Evolutionary conservation across 495 filamentous ascomycete species (phyloP).

Genomic region (Niebla homalea): DNA sequence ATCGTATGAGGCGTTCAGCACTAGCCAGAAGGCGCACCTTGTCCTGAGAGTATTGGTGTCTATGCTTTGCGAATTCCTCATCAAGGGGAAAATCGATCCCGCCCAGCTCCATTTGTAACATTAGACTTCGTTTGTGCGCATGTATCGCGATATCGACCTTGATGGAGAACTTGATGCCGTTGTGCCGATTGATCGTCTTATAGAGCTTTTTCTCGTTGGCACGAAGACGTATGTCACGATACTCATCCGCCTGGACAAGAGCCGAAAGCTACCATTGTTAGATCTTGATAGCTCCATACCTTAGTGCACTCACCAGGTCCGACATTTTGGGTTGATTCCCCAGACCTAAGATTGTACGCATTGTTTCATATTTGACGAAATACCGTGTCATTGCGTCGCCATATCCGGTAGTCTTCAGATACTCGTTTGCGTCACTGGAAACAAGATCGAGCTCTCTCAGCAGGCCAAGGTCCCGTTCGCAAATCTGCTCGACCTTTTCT

Average conservation of each 20-base stretch:
- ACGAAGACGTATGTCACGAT: constrained; percentile 63
- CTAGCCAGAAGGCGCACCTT: constrained; percentile 59
- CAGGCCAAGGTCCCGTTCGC: constrained; percentile 60
- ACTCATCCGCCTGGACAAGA: constrained; percentile 62
- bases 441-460: constrained; percentile 52
- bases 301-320: constrained; percentile 50
- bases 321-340: constrained; percentile 46
- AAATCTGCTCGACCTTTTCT: constrained; percentile 63
- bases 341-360: constrained; percentile 61
- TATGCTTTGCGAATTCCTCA: constrained; percentile 47
- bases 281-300: neutral
- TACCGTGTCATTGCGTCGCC: constrained; percentile 90
- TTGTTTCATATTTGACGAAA: constrained; percentile 81
- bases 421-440: constrained; percentile 21
- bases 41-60: constrained; percentile 52
- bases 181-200: constrained; percentile 66
- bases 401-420: constrained; percentile 57
- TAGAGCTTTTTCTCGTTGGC: constrained; percentile 61
- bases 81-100: constrained; percentile 55
- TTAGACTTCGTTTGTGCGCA: constrained; percentile 75
- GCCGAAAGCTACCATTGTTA: constrained; percentile 44
- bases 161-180: constrained; percentile 62
- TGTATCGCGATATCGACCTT: constrained; percentile 59
- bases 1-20: constrained; percentile 62
- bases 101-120: constrained; percentile 73